Base-by-base conservation (phyloP, 1,284 basidiomycete genomes). In the Ceratobasidium sp. region DNA sequence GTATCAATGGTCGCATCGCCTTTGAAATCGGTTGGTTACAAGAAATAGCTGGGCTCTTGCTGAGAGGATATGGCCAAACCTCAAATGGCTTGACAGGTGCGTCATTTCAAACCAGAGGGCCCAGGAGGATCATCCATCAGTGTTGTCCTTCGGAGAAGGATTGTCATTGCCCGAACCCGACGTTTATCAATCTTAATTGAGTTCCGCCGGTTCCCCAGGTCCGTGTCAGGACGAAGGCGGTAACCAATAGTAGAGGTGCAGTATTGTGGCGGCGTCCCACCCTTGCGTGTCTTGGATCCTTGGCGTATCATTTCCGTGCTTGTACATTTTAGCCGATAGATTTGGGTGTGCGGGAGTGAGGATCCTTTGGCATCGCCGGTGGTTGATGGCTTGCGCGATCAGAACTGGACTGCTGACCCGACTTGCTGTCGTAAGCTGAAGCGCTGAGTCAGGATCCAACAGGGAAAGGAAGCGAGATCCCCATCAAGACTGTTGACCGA, bases 1-100 rank as follows among this genome's bases (percentile, higher is more conserved):
- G 47, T 50, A 23, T 50, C 47, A 27, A 50, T 21, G 11, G n/a
- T 21, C 21, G 23, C 42, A 21, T 21, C 2, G n/a, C 14, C 7
- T 50, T 50, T 50, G 47, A 50, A 50, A 50, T 50, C 5, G 47
- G 21, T 50, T 50, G n/a, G 47, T 50, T 7, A 46, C 19, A 46
- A 46, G 42, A 46, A 46, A 46, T 13, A 21, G 21, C 21, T 21
- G 6, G 6, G 11, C 14, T 50, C 11, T 50, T 50, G 11, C 33
- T 36, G 11, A 36, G 4, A 36, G 33, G 4, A 4, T 36, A 36
- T 36, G 33, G 4, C 4, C 11, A 11, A 36, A 5, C 5, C n/a
- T 16, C 47, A n/a, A 21, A n/a, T 14, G 42, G 4, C 14, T 14
- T 46, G 4, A 7, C 14, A 4, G 16, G 16, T 46, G 42, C 42